A percentile compares a stretch with the other conserved stretches of the same genome.
Evolutionary conservation across 768 basidiomycete genomes (phyloP).

Genomic region (Boletellus ananas): DNA sequence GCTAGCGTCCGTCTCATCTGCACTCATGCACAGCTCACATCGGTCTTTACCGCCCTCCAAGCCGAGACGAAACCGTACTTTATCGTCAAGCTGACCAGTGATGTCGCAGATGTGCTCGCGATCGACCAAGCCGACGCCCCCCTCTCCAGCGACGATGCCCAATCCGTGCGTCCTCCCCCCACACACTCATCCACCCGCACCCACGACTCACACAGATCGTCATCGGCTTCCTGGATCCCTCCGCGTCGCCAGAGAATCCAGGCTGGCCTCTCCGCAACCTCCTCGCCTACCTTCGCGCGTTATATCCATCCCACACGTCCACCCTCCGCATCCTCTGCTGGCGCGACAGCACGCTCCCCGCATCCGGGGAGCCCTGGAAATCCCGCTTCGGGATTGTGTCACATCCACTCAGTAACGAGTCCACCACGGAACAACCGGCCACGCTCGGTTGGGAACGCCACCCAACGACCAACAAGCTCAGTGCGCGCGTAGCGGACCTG

Average conservation of each 20-base stretch:
- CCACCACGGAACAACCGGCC: conserved; percentile 44
- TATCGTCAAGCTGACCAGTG: conserved; percentile 46
- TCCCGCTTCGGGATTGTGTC: conserved; percentile 58
- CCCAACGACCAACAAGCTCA: conserved; percentile 71
- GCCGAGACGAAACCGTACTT: conserved; percentile 52
- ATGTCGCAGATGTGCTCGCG: conserved; percentile 40
- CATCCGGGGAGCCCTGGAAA: conserved; percentile 45
- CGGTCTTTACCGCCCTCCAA: conserved; percentile 50
- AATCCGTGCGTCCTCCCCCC: conserved; percentile 36
- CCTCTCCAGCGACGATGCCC: conserved; percentile 44
- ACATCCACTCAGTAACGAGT: conserved; percentile 13
- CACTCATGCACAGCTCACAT: conserved; percentile 39
- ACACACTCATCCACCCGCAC: conserved; percentile 15
- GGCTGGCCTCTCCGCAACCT: conserved; percentile 96
- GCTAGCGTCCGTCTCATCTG: background rate
- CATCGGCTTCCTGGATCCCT: conserved; percentile 81
- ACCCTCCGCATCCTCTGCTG: conserved; percentile 70
- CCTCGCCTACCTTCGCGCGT: conserved; percentile 70
- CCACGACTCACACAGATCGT: conserved; percentile 32
- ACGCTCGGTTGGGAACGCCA: conserved; percentile 98
- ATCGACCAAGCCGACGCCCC: conserved; percentile 59
- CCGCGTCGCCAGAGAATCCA: conserved; percentile 65
- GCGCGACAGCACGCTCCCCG: conserved; percentile 58
- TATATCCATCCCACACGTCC: conserved; percentile 48
- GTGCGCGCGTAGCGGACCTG: conserved; percentile 82